phyloP scores from a whole-genome alignment of 148 eudicot species.

The Rhododendron henanense region DNA sequence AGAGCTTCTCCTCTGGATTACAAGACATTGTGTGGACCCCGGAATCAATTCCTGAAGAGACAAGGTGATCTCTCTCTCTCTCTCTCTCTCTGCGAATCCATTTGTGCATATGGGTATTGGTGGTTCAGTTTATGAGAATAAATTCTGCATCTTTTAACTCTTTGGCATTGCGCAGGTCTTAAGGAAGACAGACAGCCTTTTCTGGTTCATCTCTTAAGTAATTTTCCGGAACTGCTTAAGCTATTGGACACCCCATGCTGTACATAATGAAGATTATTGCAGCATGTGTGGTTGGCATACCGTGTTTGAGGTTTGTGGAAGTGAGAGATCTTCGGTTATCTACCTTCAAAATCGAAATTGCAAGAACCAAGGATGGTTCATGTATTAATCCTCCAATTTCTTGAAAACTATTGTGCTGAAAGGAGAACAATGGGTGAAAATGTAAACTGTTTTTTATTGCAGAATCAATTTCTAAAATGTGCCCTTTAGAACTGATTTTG shows the following conservation, averaged over 20 bases:
- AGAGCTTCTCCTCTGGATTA: slow-evolving; percentile 68
- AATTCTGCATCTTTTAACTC: background rate
- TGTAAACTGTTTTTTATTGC: background rate
- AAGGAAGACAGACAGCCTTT: background rate
- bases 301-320: background rate
- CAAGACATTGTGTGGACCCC: slow-evolving; percentile 71
- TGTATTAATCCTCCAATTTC: background rate
- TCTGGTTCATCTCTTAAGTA: background rate
- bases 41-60: slow-evolving; percentile 26
- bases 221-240: background rate
- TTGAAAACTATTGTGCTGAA: background rate
- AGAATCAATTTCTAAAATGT: background rate
- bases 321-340: background rate
- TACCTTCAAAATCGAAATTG: background rate
- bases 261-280: background rate
- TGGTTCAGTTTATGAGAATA: background rate
- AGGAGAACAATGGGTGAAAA: background rate
- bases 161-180: slow-evolving; percentile 5
- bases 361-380: background rate
- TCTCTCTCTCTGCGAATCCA: background rate
- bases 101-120: background rate
- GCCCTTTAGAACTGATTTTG: background rate
- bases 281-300: background rate
- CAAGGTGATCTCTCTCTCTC: slow-evolving; percentile 19
- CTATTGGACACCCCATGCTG: background rate